Evolutionary conservation across 176 grass and related monocot species (phyloP).

Genomic region (Zea mays): Zm-B73-REFERENCE-NAM-5.0 NC_050102.1:181684001-181684500

Average conservation of each 20-base stretch:
- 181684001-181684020: slow-evolving; percentile 10
- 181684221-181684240: not conserved
- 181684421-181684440: not conserved
- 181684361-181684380: slow-evolving; percentile 6
- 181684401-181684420: not conserved
- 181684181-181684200: not conserved
- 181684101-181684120: slow-evolving; percentile 97
- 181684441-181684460: slow-evolving; percentile 8
- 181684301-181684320: not conserved
- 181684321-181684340: not conserved
- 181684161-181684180: slow-evolving; percentile 5
- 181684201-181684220: not conserved
- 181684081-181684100: slow-evolving; percentile 97
- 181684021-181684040: slow-evolving; percentile 22
- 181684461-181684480: not conserved
- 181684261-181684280: slow-evolving; percentile 10
- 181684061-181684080: slow-evolving; percentile 97
- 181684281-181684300: not conserved
- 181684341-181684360: not conserved
- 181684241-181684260: not conserved
- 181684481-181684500: slow-evolving; percentile 10
- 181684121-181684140: slow-evolving; percentile 94
- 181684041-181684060: not conserved
- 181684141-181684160: slow-evolving; percentile 20
- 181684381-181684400: not conserved